These are phyloP conservation scores for Passiflora organensis DNA, from an alignment of 345 rosid genomes.

Conservation along the genomic window DNA sequence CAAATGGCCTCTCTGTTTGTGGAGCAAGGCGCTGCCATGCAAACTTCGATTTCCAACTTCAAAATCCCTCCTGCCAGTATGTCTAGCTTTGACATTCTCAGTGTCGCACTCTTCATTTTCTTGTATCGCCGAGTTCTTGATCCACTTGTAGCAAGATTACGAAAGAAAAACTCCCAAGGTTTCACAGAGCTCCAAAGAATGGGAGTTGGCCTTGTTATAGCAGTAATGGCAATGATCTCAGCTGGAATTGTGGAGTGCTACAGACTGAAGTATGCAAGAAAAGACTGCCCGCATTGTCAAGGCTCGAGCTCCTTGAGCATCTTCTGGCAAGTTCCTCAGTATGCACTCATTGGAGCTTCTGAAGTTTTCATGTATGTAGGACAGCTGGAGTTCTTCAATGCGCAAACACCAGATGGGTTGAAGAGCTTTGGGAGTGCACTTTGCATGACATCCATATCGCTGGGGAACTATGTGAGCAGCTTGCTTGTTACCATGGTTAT, in stretches of 20 bases:
- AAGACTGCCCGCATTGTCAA: conserved; percentile 64
- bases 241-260: conserved; percentile 87
- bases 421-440: conserved; percentile 97
- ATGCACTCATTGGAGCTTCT: conserved; percentile 86
- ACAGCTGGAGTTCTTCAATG: conserved; percentile 96
- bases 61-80: conserved; percentile 88
- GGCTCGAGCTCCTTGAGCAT: conserved; percentile 94
- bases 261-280: conserved; percentile 58
- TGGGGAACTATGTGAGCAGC: conserved; percentile 97
- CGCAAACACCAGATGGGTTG: conserved; percentile 89
- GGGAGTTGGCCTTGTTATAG: conserved; percentile 94
- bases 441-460: conserved; percentile 91
- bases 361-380: conserved; percentile 99
- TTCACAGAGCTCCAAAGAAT: conserved; percentile 91
- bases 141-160: conserved; percentile 52
- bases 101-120: conserved; percentile 88
- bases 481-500: conserved; percentile 84
- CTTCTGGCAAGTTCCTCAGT: conserved; percentile 98
- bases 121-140: conserved; percentile 73
- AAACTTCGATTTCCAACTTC: conserved; percentile 62
- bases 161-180: conserved; percentile 47
- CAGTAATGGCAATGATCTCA: conserved; percentile 77
- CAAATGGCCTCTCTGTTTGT: conserved; percentile 99
- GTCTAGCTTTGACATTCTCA: conserved; percentile 95
- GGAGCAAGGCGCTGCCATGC: conserved; percentile 99